Evolutionary conservation across 257 asterid species (phyloP), one percentile per base, ranked within the genome.

Genomic region (Cruciata laevipes): DNA sequence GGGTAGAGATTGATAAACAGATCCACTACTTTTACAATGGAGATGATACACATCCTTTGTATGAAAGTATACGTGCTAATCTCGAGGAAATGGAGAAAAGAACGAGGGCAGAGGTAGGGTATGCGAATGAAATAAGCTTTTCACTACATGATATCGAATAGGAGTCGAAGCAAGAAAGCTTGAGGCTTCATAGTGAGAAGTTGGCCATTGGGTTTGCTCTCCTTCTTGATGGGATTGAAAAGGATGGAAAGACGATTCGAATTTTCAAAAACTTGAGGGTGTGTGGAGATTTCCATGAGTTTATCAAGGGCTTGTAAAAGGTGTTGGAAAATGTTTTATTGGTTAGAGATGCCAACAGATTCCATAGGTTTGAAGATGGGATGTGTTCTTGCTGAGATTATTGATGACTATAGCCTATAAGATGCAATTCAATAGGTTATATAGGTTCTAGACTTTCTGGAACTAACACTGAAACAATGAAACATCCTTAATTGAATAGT

Each of bases 211-310:
- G 87, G 37, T 65, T 82, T 74, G 84, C 84, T 5, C 75, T 82
- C 38, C 62, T 79, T 66, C 47, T 67, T 61, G 75, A 72, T 16
- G 81, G 72, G 7, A n/a, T 74, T 61, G 75, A 75, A 44, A 67
- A 72, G 25, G 77, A 65, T 40, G 76, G 68, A 64, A 75, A 61
- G 57, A 60, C 84, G 6, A 75, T 79, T 68, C 74, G 77, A 9
- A 52, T 82, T 44, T 82, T 82, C 71, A 82, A 82, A 53, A 82
- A 82, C 71, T 77, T 79, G 68, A 79, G 87, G 74, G 77, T 82
- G 65, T 82, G 87, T 73, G 87, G 87, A 47, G 87, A 82, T 71
- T 82, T 84, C 66, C 87, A 82, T 3, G 87, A 82, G 67, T 82
- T 77, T 59, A 69, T 82, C 61, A 82, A 82, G 73, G 83, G 87